These are phyloP conservation scores for Macrolepiota albuminosa DNA, from an alignment of 768 basidiomycete species.

Conservation along the genomic window DNA sequence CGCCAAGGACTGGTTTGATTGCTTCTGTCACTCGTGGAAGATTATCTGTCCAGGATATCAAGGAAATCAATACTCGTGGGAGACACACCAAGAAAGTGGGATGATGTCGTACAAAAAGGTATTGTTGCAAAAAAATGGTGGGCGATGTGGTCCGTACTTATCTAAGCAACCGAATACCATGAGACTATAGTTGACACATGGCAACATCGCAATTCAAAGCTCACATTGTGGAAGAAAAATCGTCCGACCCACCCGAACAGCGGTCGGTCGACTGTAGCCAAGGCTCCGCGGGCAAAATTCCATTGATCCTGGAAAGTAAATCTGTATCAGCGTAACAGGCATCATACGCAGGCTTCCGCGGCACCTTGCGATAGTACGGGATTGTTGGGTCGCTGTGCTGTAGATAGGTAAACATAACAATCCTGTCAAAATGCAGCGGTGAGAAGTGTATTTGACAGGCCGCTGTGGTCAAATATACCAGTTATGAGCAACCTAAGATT, in stretches of 20 bases:
- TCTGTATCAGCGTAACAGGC: not conserved
- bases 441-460: constrained; percentile 3
- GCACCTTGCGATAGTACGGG: constrained; percentile 51
- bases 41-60: constrained; percentile 35
- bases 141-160: constrained; percentile 47
- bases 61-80: not conserved
- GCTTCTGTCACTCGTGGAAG: constrained; percentile 41
- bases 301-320: constrained; percentile 34
- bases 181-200: not conserved
- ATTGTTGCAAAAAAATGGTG: constrained; percentile 58
- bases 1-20: constrained; percentile 44
- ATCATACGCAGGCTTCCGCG: not conserved
- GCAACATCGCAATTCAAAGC: constrained; percentile 7
- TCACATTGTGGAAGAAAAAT: constrained; percentile 51
- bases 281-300: constrained; percentile 57
- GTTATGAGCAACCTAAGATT: constrained; percentile 38
- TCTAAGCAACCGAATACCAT: constrained; percentile 20
- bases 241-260: constrained; percentile 56
- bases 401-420: constrained; percentile 57
- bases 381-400: constrained; percentile 58
- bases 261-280: constrained; percentile 56
- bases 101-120: constrained; percentile 47
- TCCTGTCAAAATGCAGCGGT: constrained; percentile 27
- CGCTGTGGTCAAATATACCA: constrained; percentile 23
- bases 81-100: not conserved